These are phyloP conservation scores for Paxillus ammoniavirescens DNA, from an alignment of 768 basidiomycete species.

Conservation along the genomic window DNA sequence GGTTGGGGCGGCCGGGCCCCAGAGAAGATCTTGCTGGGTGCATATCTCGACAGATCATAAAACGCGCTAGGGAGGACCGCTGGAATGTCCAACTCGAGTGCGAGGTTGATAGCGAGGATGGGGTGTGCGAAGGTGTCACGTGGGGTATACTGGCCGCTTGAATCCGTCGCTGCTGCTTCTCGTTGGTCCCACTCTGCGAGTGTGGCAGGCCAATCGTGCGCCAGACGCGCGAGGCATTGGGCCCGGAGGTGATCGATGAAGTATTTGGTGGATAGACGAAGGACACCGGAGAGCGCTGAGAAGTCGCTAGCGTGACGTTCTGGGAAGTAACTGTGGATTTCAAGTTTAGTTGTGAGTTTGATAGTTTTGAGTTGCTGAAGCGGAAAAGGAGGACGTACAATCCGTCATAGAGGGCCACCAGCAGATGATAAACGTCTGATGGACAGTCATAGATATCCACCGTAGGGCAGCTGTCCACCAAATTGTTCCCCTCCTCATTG, in stretches of 20 bases:
- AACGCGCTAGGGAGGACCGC: conserved; percentile 66
- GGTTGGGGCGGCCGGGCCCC: conserved; percentile 43
- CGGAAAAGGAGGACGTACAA: conserved; percentile 45
- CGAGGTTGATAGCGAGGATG: conserved; percentile 67
- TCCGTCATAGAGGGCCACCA: conserved; percentile 74
- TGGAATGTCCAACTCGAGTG: conserved; percentile 57
- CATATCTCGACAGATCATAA: conserved; percentile 74
- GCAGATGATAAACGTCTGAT: conserved; percentile 63
- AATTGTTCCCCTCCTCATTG: conserved; percentile 32
- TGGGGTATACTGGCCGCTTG: conserved; percentile 53
- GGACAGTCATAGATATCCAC: conserved; percentile 66
- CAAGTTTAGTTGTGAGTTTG: not conserved
- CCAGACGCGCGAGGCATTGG: conserved; percentile 58
- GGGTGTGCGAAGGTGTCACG: conserved; percentile 63
- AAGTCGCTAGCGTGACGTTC: conserved; percentile 54
- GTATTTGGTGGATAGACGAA: conserved; percentile 76
- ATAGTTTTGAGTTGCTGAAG: not conserved
- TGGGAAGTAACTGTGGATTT: conserved; percentile 49
- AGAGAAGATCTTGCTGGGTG: conserved; percentile 61
- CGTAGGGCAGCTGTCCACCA: conserved; percentile 56
- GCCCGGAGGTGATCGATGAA: conserved; percentile 64
- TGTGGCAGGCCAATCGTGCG: conserved; percentile 65
- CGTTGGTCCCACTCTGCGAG: conserved; percentile 68
- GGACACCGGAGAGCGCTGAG: conserved; percentile 55
- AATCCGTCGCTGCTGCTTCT: conserved; percentile 54